Evolutionary conservation across 208 protist species (phyloP).

Genomic region (Wallacemonas sp.): DNA sequence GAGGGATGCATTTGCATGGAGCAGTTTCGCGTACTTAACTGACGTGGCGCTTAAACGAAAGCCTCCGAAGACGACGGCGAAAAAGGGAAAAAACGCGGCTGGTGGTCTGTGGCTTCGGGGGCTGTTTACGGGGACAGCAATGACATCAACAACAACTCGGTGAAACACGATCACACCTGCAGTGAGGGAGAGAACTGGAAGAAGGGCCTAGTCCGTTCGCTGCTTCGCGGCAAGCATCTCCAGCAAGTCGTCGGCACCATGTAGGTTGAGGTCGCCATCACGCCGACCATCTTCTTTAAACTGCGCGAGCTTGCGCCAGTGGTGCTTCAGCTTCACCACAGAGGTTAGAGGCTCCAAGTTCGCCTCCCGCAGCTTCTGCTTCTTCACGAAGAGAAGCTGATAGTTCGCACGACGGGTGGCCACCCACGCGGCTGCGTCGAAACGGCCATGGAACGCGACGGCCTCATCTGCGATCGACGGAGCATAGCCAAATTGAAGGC

Average conservation of each 20-base stretch:
- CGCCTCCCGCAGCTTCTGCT: slow-evolving; percentile 35
- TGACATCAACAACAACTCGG: background rate
- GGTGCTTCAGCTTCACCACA: slow-evolving; percentile 71
- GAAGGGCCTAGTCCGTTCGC: slow-evolving; percentile 25
- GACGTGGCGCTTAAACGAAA: background rate
- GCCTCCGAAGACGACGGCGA: background rate
- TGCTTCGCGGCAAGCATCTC: slow-evolving; percentile 74
- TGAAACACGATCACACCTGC: background rate
- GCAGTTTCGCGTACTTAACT: too few relatives aligned
- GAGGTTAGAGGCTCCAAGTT: slow-evolving; percentile 79
- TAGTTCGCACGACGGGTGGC: slow-evolving; percentile 25
- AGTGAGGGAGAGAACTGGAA: background rate
- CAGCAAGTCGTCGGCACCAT: slow-evolving; percentile 59
- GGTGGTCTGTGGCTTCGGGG: background rate
- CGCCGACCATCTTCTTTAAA: slow-evolving; percentile 50
- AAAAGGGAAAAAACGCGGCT: background rate
- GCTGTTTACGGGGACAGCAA: background rate
- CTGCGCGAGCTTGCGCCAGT: slow-evolving; percentile 60
- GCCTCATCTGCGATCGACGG: slow-evolving; percentile 71
- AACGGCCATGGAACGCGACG: slow-evolving; percentile 63
- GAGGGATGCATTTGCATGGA: too few relatives aligned
- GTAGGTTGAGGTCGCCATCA: slow-evolving; percentile 21
- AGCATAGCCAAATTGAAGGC: slow-evolving; percentile 86
- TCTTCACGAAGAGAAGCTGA: slow-evolving; percentile 36
- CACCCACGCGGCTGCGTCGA: slow-evolving; percentile 46